Evolutionary conservation across 495 filamentous ascomycete species (phyloP), one percentile per base, ranked within the genome.

Genomic region (Tuber microsphaerosporum): DNA sequence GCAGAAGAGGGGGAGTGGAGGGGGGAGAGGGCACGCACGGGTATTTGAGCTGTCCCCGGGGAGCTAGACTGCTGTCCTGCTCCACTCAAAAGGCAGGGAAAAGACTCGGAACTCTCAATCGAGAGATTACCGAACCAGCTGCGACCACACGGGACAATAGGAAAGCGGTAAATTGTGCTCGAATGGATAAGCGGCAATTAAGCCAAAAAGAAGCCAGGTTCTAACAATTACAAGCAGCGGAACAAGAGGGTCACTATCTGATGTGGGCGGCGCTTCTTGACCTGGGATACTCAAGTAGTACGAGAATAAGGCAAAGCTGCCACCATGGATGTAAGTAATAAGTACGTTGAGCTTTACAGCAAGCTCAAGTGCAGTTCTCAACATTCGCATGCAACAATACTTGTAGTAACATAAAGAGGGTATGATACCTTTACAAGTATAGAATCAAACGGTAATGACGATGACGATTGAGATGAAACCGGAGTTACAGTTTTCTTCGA

Each of bases 61-160:
- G 65, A 74, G 70, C 56, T 34, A 34, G 26, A 65, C 26, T 65
- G 56, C 56, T 65, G 56, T 65, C 56, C 56, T 65, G 56, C 34
- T 65, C 56, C 56, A 65, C 56, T 65, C 56, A 65, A 31, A 65
- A 26, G 56, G 14, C 56, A 75, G 69, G 73, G 77, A 71, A 75
- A 41, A 74, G 74, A 79, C 12, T 74, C 56, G 76, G 76, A 75
- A 72, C 56, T 65, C 26, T 61, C 45, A 79, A 79, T 79, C 77
- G 77, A 79, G 69, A 75, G 76, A 75, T 79, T 79, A 44, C 77
- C 77, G 77, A 79, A 79, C 76, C 76, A 79, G 77, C 76, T 69
- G 72, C 45, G 39, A 70, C 56, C 69, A 77, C 72, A 74, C 71
- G 61, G 65, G 26, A 65, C 56, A 65, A 65, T 65, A 31, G 56